Conservation (phyloP, 345 rosid species). For the Hevea brasiliensis region DNA sequence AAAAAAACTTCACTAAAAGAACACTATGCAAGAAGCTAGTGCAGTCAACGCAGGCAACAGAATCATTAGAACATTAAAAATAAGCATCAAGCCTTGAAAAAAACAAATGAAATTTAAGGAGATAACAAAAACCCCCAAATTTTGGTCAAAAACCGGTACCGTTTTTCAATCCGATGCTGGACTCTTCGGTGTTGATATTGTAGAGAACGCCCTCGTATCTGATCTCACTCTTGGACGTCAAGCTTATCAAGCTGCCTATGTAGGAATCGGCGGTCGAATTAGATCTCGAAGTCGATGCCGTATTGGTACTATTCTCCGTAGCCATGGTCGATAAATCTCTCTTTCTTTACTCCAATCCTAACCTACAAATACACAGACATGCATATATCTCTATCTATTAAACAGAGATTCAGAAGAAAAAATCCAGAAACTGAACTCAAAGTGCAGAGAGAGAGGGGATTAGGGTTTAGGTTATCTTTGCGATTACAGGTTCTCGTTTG, state of each 20-base stretch:
- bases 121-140: background rate
- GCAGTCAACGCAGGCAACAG: background rate
- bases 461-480: conserved; percentile 44
- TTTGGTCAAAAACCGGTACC: conserved; percentile 43
- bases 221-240: conserved; percentile 96
- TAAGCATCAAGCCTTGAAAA: background rate
- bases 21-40: background rate
- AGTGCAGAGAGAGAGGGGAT: conserved; percentile 5
- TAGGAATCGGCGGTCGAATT: conserved; percentile 75
- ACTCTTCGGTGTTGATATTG: conserved; percentile 91
- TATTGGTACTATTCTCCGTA: conserved; percentile 47
- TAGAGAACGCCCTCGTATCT: conserved; percentile 91
- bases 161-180: conserved; percentile 88
- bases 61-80: background rate
- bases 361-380: background rate
- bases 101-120: background rate
- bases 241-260: conserved; percentile 93
- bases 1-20: background rate
- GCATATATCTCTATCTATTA: background rate
- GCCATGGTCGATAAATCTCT: conserved; percentile 41
- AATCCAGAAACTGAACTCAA: background rate
- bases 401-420: background rate
- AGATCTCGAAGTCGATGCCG: conserved; percentile 58
- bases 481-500: conserved; percentile 26
- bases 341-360: background rate